Percentiles rank a stretch among this genome's conserved stretches.
These are phyloP conservation scores for Schwanniomyces sp. DNA, from an alignment of 805 yeast genomes.

Conservation along the genomic window DNA sequence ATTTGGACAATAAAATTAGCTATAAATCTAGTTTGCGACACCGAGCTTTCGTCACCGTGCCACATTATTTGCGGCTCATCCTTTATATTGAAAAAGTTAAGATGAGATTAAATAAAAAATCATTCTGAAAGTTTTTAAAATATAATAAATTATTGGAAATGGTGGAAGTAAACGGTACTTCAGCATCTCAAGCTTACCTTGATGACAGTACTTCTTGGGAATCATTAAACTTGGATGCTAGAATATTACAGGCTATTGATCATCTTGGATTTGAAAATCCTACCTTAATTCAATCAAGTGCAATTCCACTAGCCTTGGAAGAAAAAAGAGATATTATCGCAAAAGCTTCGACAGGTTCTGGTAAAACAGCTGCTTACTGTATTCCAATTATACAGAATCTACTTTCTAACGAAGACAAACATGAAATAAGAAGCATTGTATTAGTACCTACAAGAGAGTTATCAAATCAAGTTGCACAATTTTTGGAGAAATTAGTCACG, in stretches of 20 bases:
- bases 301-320: constrained; percentile 89
- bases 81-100: constrained; percentile 2
- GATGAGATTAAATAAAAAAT: constrained; percentile 3
- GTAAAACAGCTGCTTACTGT: constrained; percentile 89
- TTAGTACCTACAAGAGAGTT: constrained; percentile 93
- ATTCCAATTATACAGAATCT: constrained; percentile 84
- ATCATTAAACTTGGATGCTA: constrained; percentile 74
- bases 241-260: constrained; percentile 81
- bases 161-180: constrained; percentile 15
- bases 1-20: neutral
- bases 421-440: constrained; percentile 57
- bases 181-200: constrained; percentile 68
- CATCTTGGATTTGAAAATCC: constrained; percentile 81
- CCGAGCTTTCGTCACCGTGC: neutral
- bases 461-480: constrained; percentile 77
- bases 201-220: constrained; percentile 74
- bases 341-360: constrained; percentile 93
- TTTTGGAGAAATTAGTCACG: constrained; percentile 64
- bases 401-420: constrained; percentile 40
- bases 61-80: constrained; percentile 3
- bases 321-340: constrained; percentile 92
- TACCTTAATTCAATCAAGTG: constrained; percentile 84
- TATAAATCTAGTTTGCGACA: neutral
- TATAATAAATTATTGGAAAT: neutral
- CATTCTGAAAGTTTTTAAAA: neutral